Evolutionary conservation across 495 filamentous ascomycete genomes (phyloP).

Genomic region (Trichocladium uniseriatum): DNA sequence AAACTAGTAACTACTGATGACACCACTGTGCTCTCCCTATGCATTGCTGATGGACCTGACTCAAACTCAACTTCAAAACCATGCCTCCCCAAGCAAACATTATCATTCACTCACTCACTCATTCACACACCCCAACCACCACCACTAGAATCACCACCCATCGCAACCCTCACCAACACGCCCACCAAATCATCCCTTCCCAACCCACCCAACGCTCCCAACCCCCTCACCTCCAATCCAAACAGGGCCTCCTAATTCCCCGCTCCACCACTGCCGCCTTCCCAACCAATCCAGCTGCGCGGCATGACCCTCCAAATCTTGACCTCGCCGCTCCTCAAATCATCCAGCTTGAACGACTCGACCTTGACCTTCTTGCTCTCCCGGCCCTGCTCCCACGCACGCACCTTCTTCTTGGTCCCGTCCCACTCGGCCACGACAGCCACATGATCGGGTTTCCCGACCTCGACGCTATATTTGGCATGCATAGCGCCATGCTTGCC

Average conservation of each 20-base stretch:
- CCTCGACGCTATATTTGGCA: slow-evolving; percentile 80
- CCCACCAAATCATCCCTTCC: neutral
- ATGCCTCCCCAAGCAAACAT: neutral
- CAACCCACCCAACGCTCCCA: neutral
- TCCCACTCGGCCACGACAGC: slow-evolving; percentile 98
- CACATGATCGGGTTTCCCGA: slow-evolving; percentile 89
- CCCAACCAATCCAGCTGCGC: slow-evolving; percentile 87
- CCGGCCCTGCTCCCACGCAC: slow-evolving; percentile 89
- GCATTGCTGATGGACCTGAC: neutral
- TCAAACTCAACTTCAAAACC: neutral
- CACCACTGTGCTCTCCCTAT: neutral
- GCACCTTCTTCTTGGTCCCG: slow-evolving; percentile 94
- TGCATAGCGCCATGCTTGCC: slow-evolving; percentile 94
- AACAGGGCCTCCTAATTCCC: slow-evolving; percentile 21
- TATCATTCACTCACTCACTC: too few relatives aligned
- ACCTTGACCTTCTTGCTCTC: slow-evolving; percentile 91
- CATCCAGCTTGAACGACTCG: slow-evolving; percentile 88
- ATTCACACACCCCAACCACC: neutral
- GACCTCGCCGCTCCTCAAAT: slow-evolving; percentile 86
- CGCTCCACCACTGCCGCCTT: slow-evolving; percentile 14
- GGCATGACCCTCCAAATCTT: slow-evolving; percentile 97
- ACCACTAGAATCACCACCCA: slow-evolving; percentile 6
- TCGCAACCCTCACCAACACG: slow-evolving; percentile 8
- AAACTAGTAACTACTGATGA: neutral
- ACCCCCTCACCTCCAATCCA: slow-evolving; percentile 6